These are phyloP conservation scores for Rhizophagus prolifer DNA, from an alignment of 192 early-diverging fungal species.

Conservation along the genomic window DNA sequence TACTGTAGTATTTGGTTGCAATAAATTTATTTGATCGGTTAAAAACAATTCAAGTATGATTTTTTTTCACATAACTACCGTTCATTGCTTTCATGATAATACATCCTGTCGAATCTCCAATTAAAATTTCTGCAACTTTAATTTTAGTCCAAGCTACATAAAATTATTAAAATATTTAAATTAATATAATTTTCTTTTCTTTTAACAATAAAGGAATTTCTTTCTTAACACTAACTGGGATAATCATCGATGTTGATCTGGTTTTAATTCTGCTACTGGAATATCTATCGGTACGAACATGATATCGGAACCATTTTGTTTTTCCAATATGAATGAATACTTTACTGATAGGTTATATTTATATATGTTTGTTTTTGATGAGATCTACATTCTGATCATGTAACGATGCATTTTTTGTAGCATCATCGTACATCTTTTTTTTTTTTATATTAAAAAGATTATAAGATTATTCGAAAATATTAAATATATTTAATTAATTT, in stretches of 20 bases:
- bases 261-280: neutral
- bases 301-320: neutral
- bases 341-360: neutral
- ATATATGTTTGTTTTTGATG: neutral
- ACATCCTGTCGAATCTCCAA: conserved; percentile 25
- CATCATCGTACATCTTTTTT: no score
- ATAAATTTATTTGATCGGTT: conserved; percentile 10
- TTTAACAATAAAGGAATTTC: neutral
- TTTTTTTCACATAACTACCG: conserved; percentile 2
- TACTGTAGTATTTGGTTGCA: conserved; percentile 2
- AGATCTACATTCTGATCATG: no score
- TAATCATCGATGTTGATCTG: conserved; percentile 26
- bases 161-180: neutral
- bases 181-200: neutral
- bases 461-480: no score
- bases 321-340: neutral
- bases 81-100: conserved; percentile 26
- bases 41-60: neutral
- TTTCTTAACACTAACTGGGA: neutral
- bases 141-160: conserved; percentile 14
- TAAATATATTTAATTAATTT: no score
- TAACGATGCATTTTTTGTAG: no score
- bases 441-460: no score
- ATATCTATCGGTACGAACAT: neutral
- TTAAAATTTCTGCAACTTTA: conserved; percentile 30